Evolutionary conservation across 805 yeast species (phyloP).

Genomic region (Grigorovia humatica): DNA sequence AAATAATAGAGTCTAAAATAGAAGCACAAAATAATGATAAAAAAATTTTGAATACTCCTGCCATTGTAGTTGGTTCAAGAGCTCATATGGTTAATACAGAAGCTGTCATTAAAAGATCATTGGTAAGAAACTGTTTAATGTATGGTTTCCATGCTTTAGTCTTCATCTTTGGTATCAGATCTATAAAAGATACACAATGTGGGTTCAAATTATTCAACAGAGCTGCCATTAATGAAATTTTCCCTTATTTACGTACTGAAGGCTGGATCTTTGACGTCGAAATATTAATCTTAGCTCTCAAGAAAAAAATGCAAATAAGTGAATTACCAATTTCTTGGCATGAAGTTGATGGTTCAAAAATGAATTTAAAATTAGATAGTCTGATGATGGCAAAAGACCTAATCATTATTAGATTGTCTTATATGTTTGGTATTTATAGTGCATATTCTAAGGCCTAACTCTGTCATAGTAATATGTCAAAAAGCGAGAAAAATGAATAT

Average conservation of each 20-base stretch:
- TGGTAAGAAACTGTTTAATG: slow-evolving; percentile 84
- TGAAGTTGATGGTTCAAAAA: slow-evolving; percentile 91
- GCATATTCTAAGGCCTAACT: slow-evolving; percentile 15
- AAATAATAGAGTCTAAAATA: slow-evolving; percentile 29
- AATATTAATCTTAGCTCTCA: slow-evolving; percentile 66
- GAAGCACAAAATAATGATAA: slow-evolving; percentile 17
- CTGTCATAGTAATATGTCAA: background rate
- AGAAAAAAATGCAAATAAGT: slow-evolving; percentile 52
- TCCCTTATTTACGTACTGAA: slow-evolving; percentile 91
- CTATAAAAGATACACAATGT: slow-evolving; percentile 89
- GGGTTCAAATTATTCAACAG: slow-evolving; percentile 89
- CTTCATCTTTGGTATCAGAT: slow-evolving; percentile 77
- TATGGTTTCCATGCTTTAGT: slow-evolving; percentile 82
- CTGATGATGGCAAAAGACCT: slow-evolving; percentile 90
- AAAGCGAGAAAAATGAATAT: too few species aligned
- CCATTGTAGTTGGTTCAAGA: slow-evolving; percentile 80
- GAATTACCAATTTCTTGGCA: slow-evolving; percentile 94
- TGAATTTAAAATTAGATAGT: slow-evolving; percentile 83
- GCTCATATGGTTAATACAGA: slow-evolving; percentile 96
- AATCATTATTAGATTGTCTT: slow-evolving; percentile 83
- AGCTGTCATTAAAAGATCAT: slow-evolving; percentile 90
- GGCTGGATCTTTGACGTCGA: slow-evolving; percentile 99
- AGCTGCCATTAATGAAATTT: slow-evolving; percentile 50
- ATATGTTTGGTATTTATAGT: slow-evolving; percentile 70
- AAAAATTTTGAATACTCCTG: slow-evolving; percentile 31